These are phyloP conservation scores for Paecilomyces variotii DNA, from an alignment of 2,329 filamentous ascomycete species.

Conservation along the genomic window DNA sequence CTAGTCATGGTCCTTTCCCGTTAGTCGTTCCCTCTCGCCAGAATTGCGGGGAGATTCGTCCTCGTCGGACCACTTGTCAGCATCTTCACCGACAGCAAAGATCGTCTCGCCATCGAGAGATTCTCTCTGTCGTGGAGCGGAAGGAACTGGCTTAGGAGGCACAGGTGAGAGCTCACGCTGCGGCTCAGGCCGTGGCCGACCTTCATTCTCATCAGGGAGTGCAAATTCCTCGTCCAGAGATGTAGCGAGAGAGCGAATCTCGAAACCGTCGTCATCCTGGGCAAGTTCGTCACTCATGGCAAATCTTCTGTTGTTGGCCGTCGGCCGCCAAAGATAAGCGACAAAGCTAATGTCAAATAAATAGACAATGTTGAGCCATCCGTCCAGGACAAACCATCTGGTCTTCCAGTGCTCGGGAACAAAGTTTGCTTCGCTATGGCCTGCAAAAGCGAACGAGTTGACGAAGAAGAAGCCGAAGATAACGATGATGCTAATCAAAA, in stretches of 20 bases:
- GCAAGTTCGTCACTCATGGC: slow-evolving; percentile 99
- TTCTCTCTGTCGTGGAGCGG: slow-evolving; percentile 45
- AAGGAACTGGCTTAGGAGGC: slow-evolving; percentile 45
- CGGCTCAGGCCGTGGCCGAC: slow-evolving; percentile 17
- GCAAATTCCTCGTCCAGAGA: slow-evolving; percentile 58
- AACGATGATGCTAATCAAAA: slow-evolving; percentile 81
- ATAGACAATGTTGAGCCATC: slow-evolving; percentile 95
- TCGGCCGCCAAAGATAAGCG: slow-evolving; percentile 93
- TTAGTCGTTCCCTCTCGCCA: slow-evolving; percentile 44
- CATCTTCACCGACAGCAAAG: slow-evolving; percentile 83
- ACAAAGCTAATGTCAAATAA: slow-evolving; percentile 87
- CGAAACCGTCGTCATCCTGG: slow-evolving; percentile 97
- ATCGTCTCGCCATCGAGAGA: slow-evolving; percentile 86
- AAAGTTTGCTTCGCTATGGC: slow-evolving; percentile 74
- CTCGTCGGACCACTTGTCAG: slow-evolving; percentile 72
- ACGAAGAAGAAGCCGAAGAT: slow-evolving; percentile 99
- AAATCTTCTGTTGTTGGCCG: slow-evolving; percentile 91
- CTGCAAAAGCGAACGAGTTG: slow-evolving; percentile 92
- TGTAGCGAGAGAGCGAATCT: slow-evolving; percentile 85
- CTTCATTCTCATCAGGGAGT: slow-evolving; percentile 29
- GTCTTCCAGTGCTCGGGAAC: slow-evolving; percentile 97
- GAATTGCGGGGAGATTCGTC: slow-evolving; percentile 48
- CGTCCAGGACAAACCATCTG: slow-evolving; percentile 93
- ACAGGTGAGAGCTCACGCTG: slow-evolving; percentile 31
- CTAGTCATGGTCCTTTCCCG: slow-evolving; percentile 29